Percentiles rank a stretch among this genome's conserved stretches.
Evolutionary conservation across 2,329 filamentous ascomycete species (phyloP).

Genomic region (Taxawa tesnikishii): DNA sequence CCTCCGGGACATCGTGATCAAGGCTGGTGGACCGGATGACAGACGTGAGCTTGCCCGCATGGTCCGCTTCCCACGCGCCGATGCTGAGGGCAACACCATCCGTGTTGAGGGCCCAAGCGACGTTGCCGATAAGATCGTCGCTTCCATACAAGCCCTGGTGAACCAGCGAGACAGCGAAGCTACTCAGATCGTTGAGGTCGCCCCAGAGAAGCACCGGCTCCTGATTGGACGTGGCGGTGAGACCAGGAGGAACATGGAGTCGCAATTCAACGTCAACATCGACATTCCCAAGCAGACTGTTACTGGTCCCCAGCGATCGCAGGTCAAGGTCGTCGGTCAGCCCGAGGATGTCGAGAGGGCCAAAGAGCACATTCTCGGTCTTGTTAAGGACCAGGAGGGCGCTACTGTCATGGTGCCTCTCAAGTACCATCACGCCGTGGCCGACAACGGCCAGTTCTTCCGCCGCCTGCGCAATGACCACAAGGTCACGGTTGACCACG

Average conservation of each 20-base stretch:
- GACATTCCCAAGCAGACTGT: conserved; percentile 73
- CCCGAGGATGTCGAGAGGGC: conserved; percentile 70
- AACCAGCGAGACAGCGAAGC: conserved; percentile 74
- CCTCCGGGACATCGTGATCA: conserved; percentile 73
- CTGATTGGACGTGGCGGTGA: conserved; percentile 90
- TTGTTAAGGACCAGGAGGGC: conserved; percentile 77
- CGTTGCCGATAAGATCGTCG: conserved; percentile 79
- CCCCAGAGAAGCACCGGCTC: conserved; percentile 77
- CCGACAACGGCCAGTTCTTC: conserved; percentile 90
- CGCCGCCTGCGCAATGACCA: conserved; percentile 74
- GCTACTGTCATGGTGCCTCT: conserved; percentile 78
- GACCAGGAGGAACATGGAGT: conserved; percentile 71
- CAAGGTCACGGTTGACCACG: conserved; percentile 85
- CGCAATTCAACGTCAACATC: conserved; percentile 72
- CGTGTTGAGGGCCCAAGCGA: conserved; percentile 75
- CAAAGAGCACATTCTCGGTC: conserved; percentile 67
- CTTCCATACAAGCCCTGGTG: conserved; percentile 70
- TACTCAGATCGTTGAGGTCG: conserved; percentile 66
- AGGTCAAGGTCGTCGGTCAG: conserved; percentile 74
- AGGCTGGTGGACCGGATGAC: conserved; percentile 83
- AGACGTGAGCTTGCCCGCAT: conserved; percentile 72
- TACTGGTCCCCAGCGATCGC: conserved; percentile 62
- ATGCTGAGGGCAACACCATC: conserved; percentile 63
- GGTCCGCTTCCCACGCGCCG: conserved; percentile 85
- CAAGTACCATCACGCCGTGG: conserved; percentile 69